Conservation (phyloP, 1,284 basidiomycete species). For the Leccinum solheimii region DNA sequence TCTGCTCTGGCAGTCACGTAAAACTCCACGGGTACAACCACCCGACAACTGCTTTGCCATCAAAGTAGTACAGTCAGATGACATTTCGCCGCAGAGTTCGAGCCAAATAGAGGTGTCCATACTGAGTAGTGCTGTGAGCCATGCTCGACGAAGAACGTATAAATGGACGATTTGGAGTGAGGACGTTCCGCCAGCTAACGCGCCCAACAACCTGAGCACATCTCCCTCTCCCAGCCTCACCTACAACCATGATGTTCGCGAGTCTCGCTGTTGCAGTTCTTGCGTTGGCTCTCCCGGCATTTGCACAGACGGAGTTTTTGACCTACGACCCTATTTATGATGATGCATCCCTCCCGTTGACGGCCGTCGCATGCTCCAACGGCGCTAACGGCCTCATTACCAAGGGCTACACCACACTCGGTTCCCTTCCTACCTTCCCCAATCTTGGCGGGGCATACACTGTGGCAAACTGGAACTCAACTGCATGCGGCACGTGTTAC, state of each 20-base stretch:
- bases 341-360: constrained; percentile 33
- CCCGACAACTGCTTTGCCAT: not conserved
- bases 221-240: not conserved
- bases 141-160: constrained; percentile 6
- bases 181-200: not conserved
- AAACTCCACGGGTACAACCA: not conserved
- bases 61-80: not conserved
- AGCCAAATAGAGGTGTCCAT: not conserved
- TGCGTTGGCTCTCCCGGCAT: constrained; percentile 16
- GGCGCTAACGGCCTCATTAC: constrained; percentile 42
- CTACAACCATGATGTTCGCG: constrained; percentile 22
- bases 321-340: constrained; percentile 43
- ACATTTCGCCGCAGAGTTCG: not conserved
- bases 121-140: not conserved
- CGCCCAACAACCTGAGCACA: not conserved
- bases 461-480: constrained; percentile 35
- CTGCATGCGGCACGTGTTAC: constrained; percentile 39
- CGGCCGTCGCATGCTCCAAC: constrained; percentile 50
- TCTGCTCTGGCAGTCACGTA: not conserved
- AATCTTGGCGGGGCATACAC: constrained; percentile 47
- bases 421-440: constrained; percentile 49
- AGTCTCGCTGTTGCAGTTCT: constrained; percentile 16
- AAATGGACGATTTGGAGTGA: constrained; percentile 7
- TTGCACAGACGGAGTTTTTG: constrained; percentile 19
- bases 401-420: constrained; percentile 47